phyloP scores from a whole-genome alignment of 2,329 filamentous ascomycete species.

The Neoscytalidium dimidiatum region DNA sequence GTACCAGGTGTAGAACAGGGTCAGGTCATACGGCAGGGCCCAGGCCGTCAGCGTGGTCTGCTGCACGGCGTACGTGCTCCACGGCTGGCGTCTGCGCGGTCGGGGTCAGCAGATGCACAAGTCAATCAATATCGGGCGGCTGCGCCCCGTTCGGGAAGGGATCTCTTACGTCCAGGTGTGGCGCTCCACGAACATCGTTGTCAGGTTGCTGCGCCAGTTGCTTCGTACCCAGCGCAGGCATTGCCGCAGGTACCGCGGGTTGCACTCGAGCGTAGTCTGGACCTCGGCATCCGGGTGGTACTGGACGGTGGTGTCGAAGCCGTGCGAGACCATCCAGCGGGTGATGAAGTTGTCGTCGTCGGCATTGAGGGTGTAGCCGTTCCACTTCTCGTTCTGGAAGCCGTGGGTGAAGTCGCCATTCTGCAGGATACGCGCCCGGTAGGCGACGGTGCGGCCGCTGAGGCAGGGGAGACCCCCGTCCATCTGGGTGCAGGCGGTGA shows the following conservation, averaged over 20 bases:
- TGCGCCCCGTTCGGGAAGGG: constrained; percentile 11
- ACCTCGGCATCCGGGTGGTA: constrained; percentile 81
- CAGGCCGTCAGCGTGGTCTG: constrained; percentile 90
- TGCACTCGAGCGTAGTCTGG: constrained; percentile 88
- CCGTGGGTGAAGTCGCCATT: constrained; percentile 82
- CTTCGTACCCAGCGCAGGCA: constrained; percentile 94
- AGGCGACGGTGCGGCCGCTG: constrained; percentile 90
- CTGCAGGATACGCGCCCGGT: constrained; percentile 83
- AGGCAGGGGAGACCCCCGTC: constrained; percentile 97
- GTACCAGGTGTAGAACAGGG: constrained; percentile 57
- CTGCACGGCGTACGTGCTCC: constrained; percentile 92
- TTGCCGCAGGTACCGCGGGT: constrained; percentile 86
- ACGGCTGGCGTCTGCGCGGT: constrained; percentile 73
- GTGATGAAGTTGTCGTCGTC: constrained; percentile 99
- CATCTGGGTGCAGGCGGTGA: constrained; percentile 90
- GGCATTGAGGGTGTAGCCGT: constrained; percentile 80
- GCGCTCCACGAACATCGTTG: constrained; percentile 80
- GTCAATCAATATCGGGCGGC: not conserved
- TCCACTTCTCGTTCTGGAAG: constrained; percentile 90
- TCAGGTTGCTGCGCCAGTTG: constrained; percentile 97
- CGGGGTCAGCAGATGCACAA: constrained; percentile 15
- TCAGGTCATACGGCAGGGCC: constrained; percentile 75
- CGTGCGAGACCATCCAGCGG: constrained; percentile 88
- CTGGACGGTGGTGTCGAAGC: constrained; percentile 94
- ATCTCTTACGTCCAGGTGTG: constrained; percentile 81